Percentiles rank a stretch among this genome's conserved stretches.
These are phyloP conservation scores for Achaetomium macrosporum DNA, from an alignment of 2,329 filamentous ascomycete species.

Conservation along the genomic window DNA sequence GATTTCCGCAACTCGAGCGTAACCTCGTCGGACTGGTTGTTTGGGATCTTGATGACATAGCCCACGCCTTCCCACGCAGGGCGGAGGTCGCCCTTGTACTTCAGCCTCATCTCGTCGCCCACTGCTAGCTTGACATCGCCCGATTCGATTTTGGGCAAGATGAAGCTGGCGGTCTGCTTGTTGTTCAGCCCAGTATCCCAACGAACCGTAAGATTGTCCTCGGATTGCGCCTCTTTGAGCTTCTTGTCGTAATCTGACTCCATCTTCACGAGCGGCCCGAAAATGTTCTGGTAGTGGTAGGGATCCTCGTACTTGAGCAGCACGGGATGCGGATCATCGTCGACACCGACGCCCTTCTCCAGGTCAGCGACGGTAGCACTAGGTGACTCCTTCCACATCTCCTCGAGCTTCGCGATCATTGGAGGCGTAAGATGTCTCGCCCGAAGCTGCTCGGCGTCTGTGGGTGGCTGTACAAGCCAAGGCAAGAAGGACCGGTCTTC, in stretches of 20 bases:
- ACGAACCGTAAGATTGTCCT: slow-evolving; percentile 87
- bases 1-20: slow-evolving; percentile 91
- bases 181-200: slow-evolving; percentile 97
- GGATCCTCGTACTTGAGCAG: slow-evolving; percentile 93
- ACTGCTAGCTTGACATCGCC: slow-evolving; percentile 97
- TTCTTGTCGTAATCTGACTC: slow-evolving; percentile 99
- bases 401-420: slow-evolving; percentile 92
- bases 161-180: slow-evolving; percentile 93
- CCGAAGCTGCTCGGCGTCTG: slow-evolving; percentile 91
- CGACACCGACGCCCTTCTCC: slow-evolving; percentile 84
- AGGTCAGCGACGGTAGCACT: slow-evolving; percentile 83
- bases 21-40: slow-evolving; percentile 97
- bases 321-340: slow-evolving; percentile 92
- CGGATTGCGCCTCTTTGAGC: slow-evolving; percentile 94
- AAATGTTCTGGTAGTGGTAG: slow-evolving; percentile 98
- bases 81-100: slow-evolving; percentile 91
- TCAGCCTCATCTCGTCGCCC: slow-evolving; percentile 95
- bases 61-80: slow-evolving; percentile 95
- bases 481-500: slow-evolving; percentile 91
- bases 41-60: slow-evolving; percentile 98
- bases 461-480: slow-evolving; percentile 86
- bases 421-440: slow-evolving; percentile 89
- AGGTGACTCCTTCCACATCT: slow-evolving; percentile 96
- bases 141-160: slow-evolving; percentile 92
- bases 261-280: slow-evolving; percentile 96